phyloP scores from a whole-genome alignment of 805 yeast species.

The Metschnikowia kofuensis region DNA sequence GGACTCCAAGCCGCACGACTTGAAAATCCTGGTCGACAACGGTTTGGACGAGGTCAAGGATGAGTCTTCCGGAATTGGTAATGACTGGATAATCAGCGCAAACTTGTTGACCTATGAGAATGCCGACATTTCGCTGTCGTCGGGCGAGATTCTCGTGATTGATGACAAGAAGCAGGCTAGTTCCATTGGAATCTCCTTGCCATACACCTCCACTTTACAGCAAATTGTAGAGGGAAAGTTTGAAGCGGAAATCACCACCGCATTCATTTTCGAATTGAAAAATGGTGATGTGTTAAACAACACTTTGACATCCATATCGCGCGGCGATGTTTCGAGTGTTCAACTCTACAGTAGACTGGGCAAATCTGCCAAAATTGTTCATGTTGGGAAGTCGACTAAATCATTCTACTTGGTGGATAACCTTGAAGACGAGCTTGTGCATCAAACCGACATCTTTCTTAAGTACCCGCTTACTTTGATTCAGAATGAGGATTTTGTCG shows the following conservation, averaged over 20 bases:
- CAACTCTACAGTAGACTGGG: constrained; percentile 40
- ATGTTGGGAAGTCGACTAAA: constrained; percentile 20
- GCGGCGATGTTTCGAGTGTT: constrained; percentile 35
- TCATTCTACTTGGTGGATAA: constrained; percentile 21
- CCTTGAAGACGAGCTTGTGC: constrained; percentile 20
- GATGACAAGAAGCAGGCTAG: constrained; percentile 22
- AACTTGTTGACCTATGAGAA: constrained; percentile 55
- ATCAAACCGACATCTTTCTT: constrained; percentile 17
- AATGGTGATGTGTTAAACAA: constrained; percentile 36
- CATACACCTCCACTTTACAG: constrained; percentile 31
- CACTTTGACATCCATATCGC: constrained; percentile 26
- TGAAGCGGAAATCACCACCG: constrained; percentile 30
- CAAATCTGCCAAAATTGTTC: constrained; percentile 32
- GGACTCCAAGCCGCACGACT: constrained; percentile 34
- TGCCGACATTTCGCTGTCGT: constrained; percentile 31
- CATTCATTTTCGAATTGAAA: constrained; percentile 33
- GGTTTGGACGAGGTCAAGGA: constrained; percentile 18
- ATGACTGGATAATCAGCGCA: constrained; percentile 62
- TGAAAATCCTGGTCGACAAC: constrained; percentile 18
- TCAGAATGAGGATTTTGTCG: constrained; percentile 14
- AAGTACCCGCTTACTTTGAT: constrained; percentile 29
- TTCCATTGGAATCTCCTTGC: constrained; percentile 35
- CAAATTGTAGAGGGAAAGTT: constrained; percentile 41
- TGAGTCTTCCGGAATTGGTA: constrained; percentile 30
- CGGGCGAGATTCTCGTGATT: constrained; percentile 35